Evolutionary conservation across 2,329 filamentous ascomycete genomes (phyloP), one percentile per base, ranked within the genome.

Genomic region (Fusarium longipes): DNA sequence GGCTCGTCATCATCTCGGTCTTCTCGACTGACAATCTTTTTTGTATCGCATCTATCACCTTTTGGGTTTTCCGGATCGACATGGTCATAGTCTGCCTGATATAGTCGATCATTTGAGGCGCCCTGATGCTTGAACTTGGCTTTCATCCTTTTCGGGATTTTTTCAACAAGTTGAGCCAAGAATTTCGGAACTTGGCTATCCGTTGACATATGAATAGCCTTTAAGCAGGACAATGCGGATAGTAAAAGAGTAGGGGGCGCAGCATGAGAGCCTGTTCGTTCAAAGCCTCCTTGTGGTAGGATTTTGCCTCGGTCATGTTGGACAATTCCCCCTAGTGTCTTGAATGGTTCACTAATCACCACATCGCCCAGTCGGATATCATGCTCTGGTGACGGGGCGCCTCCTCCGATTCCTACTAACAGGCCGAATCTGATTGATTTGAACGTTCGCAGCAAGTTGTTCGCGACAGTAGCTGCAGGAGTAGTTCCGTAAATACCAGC

Each of bases 281-380:
- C 5, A 9, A 39, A 39, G 0, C 36, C 25, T 1, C 12, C n/a
- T 1, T 50, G 3, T 3, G 29, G 9, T 1, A 29, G 2, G 0
- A 1, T 4, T 11, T 30, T 50, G 0, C 47, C 47, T 17, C 25
- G 47, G 3, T 50, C 47, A 9, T 39, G n/a, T 4, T 50, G 35
- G 0, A 50, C 4, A 0, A 50, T 5, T 6, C 47, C 47, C 8
- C 25, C 25, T 30, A 3, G 18, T 30, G 5, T 18, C 25, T 5
- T 5, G 47, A 25, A 3, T 12, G 24, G 1, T 35, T 1, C 2
- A 50, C 35, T 0, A n/a, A n/a, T n/a, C n/a, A 50, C 47, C 6
- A 50, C 5, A 4, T 50, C 47, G 1, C 33, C 35, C 1, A 50
- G 35, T 24, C 35, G 25, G 5, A 39, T 39, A 2, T 39, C 47